Evolutionary conservation across 139 green algal genomes (phyloP).

Genomic region (Nannochloris sp.): DNA sequence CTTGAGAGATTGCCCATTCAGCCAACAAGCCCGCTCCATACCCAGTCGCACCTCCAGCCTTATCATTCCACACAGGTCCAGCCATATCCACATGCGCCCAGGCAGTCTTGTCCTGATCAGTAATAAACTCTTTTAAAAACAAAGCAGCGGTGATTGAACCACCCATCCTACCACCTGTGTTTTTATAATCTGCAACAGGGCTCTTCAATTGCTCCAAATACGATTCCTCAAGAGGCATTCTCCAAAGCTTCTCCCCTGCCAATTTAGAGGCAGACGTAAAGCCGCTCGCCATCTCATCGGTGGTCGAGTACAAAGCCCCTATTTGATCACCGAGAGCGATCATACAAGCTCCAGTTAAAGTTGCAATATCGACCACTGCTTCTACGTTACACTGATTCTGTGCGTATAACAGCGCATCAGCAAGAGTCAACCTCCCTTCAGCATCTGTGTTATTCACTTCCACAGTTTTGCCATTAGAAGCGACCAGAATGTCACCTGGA

Average conservation of each 20-base stretch:
- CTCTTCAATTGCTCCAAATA: conserved; percentile 74
- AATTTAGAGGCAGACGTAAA: conserved; percentile 37
- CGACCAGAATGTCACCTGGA: conserved; percentile 89
- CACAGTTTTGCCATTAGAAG: conserved; percentile 87
- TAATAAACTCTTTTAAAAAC: conserved; percentile 83
- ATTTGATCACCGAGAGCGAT: conserved; percentile 78
- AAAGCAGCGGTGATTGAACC: conserved; percentile 89
- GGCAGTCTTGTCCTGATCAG: conserved; percentile 57
- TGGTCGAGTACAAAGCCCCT: conserved; percentile 32
- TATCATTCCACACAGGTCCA: conserved; percentile 78
- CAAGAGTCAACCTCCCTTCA: conserved; percentile 90
- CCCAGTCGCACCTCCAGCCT: conserved; percentile 77
- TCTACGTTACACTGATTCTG: conserved; percentile 55
- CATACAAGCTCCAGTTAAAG: conserved; percentile 92
- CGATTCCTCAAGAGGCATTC: conserved; percentile 84
- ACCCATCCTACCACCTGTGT: conserved; percentile 39
- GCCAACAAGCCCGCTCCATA: conserved; percentile 77
- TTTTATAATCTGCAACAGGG: conserved; percentile 79
- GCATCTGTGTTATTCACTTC: conserved; percentile 58
- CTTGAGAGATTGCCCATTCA: conserved; percentile 58
- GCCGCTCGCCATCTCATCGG: conserved; percentile 47
- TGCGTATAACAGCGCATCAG: conserved; percentile 90
- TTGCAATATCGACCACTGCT: conserved; percentile 87
- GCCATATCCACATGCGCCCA: conserved; percentile 96
- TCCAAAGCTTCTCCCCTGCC: conserved; percentile 82